Percentiles rank a stretch among this genome's conserved stretches.
These are phyloP conservation scores for Suillus brevipes DNA, from an alignment of 768 basidiomycete species.

Conservation along the genomic window DNA sequence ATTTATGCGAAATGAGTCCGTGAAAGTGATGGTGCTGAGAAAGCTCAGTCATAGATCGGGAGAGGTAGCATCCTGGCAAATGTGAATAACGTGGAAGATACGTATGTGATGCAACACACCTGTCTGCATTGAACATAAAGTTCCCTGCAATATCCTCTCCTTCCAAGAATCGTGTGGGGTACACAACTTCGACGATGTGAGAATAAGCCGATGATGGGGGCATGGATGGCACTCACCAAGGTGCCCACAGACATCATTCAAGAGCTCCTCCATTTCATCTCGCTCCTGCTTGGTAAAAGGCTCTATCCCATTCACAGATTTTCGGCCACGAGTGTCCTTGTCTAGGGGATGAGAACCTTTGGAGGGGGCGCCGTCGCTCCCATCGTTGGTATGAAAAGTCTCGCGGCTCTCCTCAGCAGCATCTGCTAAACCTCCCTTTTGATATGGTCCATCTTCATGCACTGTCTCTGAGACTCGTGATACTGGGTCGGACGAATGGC, in stretches of 20 bases:
- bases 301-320: constrained; percentile 52
- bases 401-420: constrained; percentile 17
- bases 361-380: constrained; percentile 20
- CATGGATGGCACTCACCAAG: constrained; percentile 56
- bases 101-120: constrained; percentile 39
- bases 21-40: not conserved
- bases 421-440: constrained; percentile 12
- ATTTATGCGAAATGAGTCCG: constrained; percentile 1
- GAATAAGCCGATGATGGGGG: not conserved
- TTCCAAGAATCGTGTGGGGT: constrained; percentile 86
- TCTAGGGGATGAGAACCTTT: constrained; percentile 33
- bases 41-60: constrained; percentile 64
- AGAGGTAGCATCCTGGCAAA: constrained; percentile 58
- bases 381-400: constrained; percentile 19
- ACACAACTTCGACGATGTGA: constrained; percentile 56
- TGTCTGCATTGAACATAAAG: constrained; percentile 89
- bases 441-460: constrained; percentile 32
- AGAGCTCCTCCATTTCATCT: constrained; percentile 85
- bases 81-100: constrained; percentile 11
- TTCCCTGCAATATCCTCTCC: constrained; percentile 92
- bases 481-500: constrained; percentile 42
- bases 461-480: constrained; percentile 59
- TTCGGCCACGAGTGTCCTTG: constrained; percentile 38
- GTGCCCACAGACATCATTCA: constrained; percentile 80
- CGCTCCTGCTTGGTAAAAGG: constrained; percentile 82